Evolutionary conservation across 805 yeast genomes (phyloP), one percentile per base, ranked within the genome.

Genomic region (Zygosaccharomyces gambellarensis): DNA sequence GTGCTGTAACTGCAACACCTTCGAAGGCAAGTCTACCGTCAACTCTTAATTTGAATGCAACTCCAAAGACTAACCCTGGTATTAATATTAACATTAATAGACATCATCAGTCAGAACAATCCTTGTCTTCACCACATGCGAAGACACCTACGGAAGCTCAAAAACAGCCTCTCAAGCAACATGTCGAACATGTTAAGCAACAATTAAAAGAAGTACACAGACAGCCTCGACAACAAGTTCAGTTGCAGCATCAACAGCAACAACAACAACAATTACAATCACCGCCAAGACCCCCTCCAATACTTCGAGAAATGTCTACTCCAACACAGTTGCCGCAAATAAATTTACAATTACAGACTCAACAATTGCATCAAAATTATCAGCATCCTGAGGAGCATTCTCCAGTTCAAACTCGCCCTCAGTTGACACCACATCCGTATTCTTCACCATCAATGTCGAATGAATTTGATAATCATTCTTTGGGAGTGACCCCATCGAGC

Each of bases 161-260:
- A 19, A 29, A 17, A 28, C 36, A 29, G 12, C 38, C 45, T 21
- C 34, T 6, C 11, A 42, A 25, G 11, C 30, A 25, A 5, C 38
- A 38, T 25, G 45, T 25, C 14, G 45, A 42, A 29, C 45, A 42
- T 36, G 21, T 30, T 12, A 42, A 21, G 27, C 45, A 29, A 19
- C 45, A 42, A 11, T 11, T 30, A 27, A 42, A 30, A 5, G 45
- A 42, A 5, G 12, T 11, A 22, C 19, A 41, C 11, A 42, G 34
- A 25, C 45, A 30, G 19, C 38, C 45, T 8, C 10, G 14, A 27
- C 34, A 40, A 12, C 31, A 40, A 12, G 19, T 23, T 6, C 29
- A 40, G n/a, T 27, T 14, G 19, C 28, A 29, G 6, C n/a, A 14
- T 6, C 29, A 40, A n/a, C 38, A 29, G 19, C 28, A 29, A 4